A percentile compares a stretch with the other conserved stretches of the same genome.
phyloP scores from a whole-genome alignment of 1,139 yeast genomes.

The Lodderomyces elongisporus region DNA sequence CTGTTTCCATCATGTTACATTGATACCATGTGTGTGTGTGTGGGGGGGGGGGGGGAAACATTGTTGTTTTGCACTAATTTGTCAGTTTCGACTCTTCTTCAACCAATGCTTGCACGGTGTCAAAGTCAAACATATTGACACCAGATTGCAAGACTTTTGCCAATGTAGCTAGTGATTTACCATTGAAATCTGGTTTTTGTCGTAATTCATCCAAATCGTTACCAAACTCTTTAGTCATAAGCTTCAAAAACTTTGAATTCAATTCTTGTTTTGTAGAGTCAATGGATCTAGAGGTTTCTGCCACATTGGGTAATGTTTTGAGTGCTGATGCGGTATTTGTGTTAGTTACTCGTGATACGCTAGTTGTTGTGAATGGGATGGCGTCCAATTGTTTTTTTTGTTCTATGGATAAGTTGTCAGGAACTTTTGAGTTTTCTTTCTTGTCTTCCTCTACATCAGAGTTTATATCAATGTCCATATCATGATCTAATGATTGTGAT shows the following conservation, averaged over 20 bases:
- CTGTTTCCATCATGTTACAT: too few relatives aligned
- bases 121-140: slow-evolving; percentile 60
- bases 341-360: slow-evolving; percentile 15
- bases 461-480: slow-evolving; percentile 36
- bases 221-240: slow-evolving; percentile 56
- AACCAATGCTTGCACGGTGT: slow-evolving; percentile 47
- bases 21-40: too few relatives aligned
- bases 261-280: slow-evolving; percentile 35
- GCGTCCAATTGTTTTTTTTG: slow-evolving; percentile 22
- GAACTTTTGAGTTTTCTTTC: slow-evolving; percentile 9
- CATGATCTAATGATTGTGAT: slow-evolving; percentile 29
- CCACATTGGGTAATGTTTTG: slow-evolving; percentile 9
- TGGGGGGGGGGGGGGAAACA: too few relatives aligned
- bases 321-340: slow-evolving; percentile 15
- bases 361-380: slow-evolving; percentile 25
- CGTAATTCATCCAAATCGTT: slow-evolving; percentile 62
- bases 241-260: slow-evolving; percentile 47
- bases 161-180: slow-evolving; percentile 53
- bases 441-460: slow-evolving; percentile 19
- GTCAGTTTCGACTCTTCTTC: too few relatives aligned
- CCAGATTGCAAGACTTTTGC: slow-evolving; percentile 67
- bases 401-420: slow-evolving; percentile 18
- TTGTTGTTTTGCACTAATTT: too few relatives aligned
- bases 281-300: slow-evolving; percentile 9
- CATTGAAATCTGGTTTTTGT: slow-evolving; percentile 58